Evolutionary conservation across 176 grass and related monocot species (phyloP).

Genomic region (Guadua angustifolia): DNA sequence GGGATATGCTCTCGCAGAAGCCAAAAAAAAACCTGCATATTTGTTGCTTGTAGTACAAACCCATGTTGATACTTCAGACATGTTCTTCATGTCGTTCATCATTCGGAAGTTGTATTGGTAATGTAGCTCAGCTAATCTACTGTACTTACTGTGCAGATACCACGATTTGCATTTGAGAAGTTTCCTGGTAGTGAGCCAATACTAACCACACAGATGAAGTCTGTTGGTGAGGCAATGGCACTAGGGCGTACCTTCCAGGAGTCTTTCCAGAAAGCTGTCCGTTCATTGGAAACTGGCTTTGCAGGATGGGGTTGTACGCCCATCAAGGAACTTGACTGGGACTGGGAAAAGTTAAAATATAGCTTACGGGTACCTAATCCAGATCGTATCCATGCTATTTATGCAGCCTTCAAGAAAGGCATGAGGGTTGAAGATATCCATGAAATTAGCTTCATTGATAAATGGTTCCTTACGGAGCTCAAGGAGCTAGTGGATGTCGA

Average conservation of each 20-base stretch:
- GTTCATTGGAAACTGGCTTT: slow-evolving; percentile 88
- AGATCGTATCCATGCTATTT: slow-evolving; percentile 91
- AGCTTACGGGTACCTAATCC: slow-evolving; percentile 88
- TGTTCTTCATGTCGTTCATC: neutral
- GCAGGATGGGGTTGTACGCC: slow-evolving; percentile 92
- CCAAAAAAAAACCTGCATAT: slow-evolving; percentile 1
- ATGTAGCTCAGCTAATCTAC: neutral
- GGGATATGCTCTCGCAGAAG: slow-evolving; percentile 15
- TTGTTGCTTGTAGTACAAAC: neutral
- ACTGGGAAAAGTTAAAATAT: slow-evolving; percentile 96
- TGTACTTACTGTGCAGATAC: slow-evolving; percentile 75
- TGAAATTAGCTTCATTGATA: slow-evolving; percentile 87
- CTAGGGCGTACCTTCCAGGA: slow-evolving; percentile 94
- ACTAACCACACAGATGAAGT: slow-evolving; percentile 99
- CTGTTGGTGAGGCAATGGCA: slow-evolving; percentile 96
- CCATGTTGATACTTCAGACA: neutral
- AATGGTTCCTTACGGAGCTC: slow-evolving; percentile 89
- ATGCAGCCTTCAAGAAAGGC: slow-evolving; percentile 92
- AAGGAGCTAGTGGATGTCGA: slow-evolving; percentile 86
- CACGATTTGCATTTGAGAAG: slow-evolving; percentile 99
- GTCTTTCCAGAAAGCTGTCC: slow-evolving; percentile 96
- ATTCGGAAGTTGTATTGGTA: slow-evolving; percentile 12
- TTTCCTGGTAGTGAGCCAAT: slow-evolving; percentile 93
- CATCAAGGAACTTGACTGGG: slow-evolving; percentile 93
- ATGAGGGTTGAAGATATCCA: slow-evolving; percentile 91